These are phyloP conservation scores for Plasmodium cynomolgi DNA, from an alignment of 169 alveolate genomes.

Conservation along the genomic window DNA sequence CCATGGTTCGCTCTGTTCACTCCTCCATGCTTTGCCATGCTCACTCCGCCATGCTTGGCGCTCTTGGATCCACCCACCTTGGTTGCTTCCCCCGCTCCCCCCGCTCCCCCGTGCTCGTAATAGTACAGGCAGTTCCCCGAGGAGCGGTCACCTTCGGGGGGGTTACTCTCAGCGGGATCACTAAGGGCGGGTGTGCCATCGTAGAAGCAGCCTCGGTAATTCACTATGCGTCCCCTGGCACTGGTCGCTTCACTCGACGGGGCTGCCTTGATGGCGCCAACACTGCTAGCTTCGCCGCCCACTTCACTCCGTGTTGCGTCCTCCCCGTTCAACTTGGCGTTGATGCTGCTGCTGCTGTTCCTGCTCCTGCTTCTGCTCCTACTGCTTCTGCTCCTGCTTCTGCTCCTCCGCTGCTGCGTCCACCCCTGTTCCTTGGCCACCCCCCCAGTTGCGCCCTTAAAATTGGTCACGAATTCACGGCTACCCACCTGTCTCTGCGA, in stretches of 20 bases:
- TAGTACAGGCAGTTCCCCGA: background rate
- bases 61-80: background rate
- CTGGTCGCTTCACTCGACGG: background rate
- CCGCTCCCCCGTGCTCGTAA: background rate
- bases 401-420: background rate
- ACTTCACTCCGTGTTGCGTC: background rate
- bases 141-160: background rate
- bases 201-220: slow-evolving; percentile 15
- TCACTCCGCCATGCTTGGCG: background rate
- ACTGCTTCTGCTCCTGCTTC: no score
- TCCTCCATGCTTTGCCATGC: background rate
- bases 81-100: background rate
- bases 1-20: background rate
- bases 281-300: background rate
- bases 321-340: background rate
- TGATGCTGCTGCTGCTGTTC: background rate
- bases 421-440: background rate
- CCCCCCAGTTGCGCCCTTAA: background rate
- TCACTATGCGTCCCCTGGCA: background rate
- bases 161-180: background rate
- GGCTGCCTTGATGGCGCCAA: background rate
- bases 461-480: background rate
- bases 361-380: background rate
- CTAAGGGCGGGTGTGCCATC: background rate
- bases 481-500: background rate